Percentiles rank a stretch among this genome's conserved stretches.
Evolutionary conservation across 2,329 filamentous ascomycete genomes (phyloP).

Genomic region (Alternaria dauci): DNA sequence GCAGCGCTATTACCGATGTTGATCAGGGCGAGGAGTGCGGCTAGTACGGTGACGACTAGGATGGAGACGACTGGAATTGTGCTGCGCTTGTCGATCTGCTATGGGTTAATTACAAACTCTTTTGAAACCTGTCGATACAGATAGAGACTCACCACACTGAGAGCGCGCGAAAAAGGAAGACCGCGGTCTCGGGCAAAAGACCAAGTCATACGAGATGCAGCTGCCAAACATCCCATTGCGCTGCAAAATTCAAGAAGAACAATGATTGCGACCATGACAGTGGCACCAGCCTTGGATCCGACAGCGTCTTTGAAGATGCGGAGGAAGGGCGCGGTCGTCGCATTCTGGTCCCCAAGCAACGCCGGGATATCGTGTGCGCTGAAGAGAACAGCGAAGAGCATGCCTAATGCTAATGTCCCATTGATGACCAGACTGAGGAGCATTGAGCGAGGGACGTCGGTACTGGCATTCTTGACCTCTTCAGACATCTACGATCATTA

Average conservation of each 20-base stretch:
- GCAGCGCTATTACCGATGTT: conserved; percentile 59
- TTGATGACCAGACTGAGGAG: conserved; percentile 54
- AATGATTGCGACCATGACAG: conserved; percentile 58
- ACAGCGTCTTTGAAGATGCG: conserved; percentile 56
- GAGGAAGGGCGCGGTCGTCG: conserved; percentile 56
- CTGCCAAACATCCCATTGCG: conserved; percentile 53
- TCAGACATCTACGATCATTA: conserved; percentile 47
- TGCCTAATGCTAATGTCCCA: conserved; percentile 52
- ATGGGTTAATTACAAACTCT: conserved; percentile 11
- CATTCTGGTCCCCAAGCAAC: conserved; percentile 26
- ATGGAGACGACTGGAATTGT: conserved; percentile 59
- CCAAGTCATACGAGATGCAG: conserved; percentile 55
- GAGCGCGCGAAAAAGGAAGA: conserved; percentile 48
- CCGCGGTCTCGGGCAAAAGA: conserved; percentile 56
- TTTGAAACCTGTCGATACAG: too few species aligned
- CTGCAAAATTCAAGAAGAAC: conserved; percentile 53
- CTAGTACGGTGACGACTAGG: conserved; percentile 55
- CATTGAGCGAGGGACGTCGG: conserved; percentile 54
- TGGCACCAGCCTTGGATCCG: conserved; percentile 52
- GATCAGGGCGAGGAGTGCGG: conserved; percentile 59
- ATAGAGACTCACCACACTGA: conserved; percentile 37
- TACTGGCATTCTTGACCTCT: conserved; percentile 50
- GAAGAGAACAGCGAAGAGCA: conserved; percentile 55
- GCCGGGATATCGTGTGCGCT: conserved; percentile 45
- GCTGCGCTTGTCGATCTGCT: conserved; percentile 45